phyloP scores from a whole-genome alignment of 108 stramenopile species.

The Conticribra guillardii region DNA sequence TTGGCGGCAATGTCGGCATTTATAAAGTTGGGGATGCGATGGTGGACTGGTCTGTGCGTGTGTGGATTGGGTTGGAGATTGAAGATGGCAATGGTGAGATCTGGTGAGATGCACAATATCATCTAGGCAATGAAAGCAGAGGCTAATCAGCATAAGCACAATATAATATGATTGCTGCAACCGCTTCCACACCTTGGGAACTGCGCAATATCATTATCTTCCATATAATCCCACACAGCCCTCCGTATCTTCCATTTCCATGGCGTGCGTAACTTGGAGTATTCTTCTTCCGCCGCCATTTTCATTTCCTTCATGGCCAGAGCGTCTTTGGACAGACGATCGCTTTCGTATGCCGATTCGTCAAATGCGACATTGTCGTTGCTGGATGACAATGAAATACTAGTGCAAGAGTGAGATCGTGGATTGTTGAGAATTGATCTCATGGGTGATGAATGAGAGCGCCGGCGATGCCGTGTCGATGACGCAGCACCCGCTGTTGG shows the following conservation, averaged over 20 bases:
- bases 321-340: conserved; percentile 62
- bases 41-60: conserved; percentile 61
- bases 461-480: too few species aligned
- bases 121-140: neutral
- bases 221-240: conserved; percentile 75
- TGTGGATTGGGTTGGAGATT: neutral
- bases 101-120: too few species aligned
- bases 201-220: conserved; percentile 60
- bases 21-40: conserved; percentile 74
- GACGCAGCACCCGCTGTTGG: too few species aligned
- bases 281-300: conserved; percentile 51
- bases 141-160: neutral
- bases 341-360: conserved; percentile 49
- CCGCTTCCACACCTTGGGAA: conserved; percentile 52
- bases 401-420: too few species aligned
- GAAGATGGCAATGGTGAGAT: neutral
- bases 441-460: too few species aligned
- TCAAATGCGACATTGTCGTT: conserved; percentile 18
- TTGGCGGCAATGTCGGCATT: conserved; percentile 65
- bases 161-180: too few species aligned
- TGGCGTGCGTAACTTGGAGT: conserved; percentile 68
- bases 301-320: conserved; percentile 74
- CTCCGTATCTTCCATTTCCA: conserved; percentile 80
- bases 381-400: too few species aligned
- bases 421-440: too few species aligned